Conservation (phyloP, 106 monocot species). For the Narthecium ossifragum region DNA sequence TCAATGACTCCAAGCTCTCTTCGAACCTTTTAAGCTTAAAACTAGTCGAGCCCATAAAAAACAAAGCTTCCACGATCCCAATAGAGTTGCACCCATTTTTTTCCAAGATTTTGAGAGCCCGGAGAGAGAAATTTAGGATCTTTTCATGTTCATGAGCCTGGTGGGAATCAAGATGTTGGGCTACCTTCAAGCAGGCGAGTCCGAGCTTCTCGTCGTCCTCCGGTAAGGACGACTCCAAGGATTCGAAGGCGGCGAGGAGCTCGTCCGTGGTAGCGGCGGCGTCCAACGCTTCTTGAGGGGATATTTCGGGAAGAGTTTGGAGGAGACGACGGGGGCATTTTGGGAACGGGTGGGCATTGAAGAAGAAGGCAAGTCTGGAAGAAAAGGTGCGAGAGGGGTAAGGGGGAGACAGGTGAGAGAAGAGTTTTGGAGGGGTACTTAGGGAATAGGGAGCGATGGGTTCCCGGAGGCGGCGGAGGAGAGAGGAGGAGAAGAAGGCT, state of each 20-base stretch:
- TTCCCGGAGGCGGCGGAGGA: no score
- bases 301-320: background rate
- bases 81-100: conserved; percentile 15
- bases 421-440: conserved; percentile 9
- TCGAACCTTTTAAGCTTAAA: conserved; percentile 51
- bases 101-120: conserved; percentile 60
- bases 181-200: conserved; percentile 82
- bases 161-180: conserved; percentile 58
- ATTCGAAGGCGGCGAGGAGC: conserved; percentile 46
- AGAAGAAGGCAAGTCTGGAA: no score
- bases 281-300: conserved; percentile 53
- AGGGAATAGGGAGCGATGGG: no score
- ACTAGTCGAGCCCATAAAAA: conserved; percentile 45
- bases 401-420: background rate
- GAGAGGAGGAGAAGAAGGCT: conserved; percentile 18
- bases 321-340: no score
- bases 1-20: conserved; percentile 60
- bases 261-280: conserved; percentile 56
- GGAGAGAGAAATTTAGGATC: conserved; percentile 39
- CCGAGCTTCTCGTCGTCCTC: conserved; percentile 44
- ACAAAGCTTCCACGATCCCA: conserved; percentile 60
- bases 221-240: conserved; percentile 32
- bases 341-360: background rate
- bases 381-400: no score
- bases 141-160: conserved; percentile 34